phyloP scores from a whole-genome alignment of 2,329 filamentous ascomycete species.

The Amylocarpus encephaloides region DNA sequence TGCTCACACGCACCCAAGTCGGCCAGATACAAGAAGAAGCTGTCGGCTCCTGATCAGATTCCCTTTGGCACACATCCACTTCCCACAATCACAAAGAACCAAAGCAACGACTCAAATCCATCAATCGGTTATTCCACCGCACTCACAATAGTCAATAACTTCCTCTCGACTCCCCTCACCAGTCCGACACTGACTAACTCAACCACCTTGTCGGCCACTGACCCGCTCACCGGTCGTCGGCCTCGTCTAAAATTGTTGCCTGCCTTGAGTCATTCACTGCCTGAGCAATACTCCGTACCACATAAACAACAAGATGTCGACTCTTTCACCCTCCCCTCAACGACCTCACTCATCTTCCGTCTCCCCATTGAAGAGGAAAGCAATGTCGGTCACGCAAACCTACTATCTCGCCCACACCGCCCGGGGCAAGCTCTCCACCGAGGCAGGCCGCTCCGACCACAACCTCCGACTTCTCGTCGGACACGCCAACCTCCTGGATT shows the following conservation, averaged over 20 bases:
- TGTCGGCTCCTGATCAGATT: slow-evolving; percentile 7
- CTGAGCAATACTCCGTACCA: slow-evolving; percentile 7
- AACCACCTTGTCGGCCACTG: slow-evolving; percentile 2
- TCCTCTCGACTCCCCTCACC: neutral
- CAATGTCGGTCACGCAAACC: slow-evolving; percentile 96
- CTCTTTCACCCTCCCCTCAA: slow-evolving; percentile 18
- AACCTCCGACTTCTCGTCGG: slow-evolving; percentile 92
- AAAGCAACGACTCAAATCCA: neutral
- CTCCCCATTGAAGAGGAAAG: slow-evolving; percentile 52
- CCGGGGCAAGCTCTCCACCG: slow-evolving; percentile 87
- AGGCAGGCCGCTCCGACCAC: slow-evolving; percentile 87
- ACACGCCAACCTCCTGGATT: slow-evolving; percentile 96
- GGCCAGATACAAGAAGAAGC: slow-evolving; percentile 11
- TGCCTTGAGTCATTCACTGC: slow-evolving; percentile 24
- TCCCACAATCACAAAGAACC: slow-evolving; percentile 5
- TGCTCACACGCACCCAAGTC: neutral
- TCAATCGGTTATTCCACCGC: slow-evolving; percentile 3
- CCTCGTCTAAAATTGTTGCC: slow-evolving; percentile 23
- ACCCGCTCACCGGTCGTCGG: slow-evolving; percentile 19
- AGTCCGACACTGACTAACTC: neutral
- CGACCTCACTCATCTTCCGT: slow-evolving; percentile 17
- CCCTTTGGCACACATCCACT: slow-evolving; percentile 5
- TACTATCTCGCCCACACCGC: slow-evolving; percentile 98
- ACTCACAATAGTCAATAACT: neutral
- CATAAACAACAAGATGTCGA: slow-evolving; percentile 26